These are phyloP conservation scores for Plasmodium malariae DNA, from an alignment of 169 alveolate genomes.

Conservation along the genomic window DNA sequence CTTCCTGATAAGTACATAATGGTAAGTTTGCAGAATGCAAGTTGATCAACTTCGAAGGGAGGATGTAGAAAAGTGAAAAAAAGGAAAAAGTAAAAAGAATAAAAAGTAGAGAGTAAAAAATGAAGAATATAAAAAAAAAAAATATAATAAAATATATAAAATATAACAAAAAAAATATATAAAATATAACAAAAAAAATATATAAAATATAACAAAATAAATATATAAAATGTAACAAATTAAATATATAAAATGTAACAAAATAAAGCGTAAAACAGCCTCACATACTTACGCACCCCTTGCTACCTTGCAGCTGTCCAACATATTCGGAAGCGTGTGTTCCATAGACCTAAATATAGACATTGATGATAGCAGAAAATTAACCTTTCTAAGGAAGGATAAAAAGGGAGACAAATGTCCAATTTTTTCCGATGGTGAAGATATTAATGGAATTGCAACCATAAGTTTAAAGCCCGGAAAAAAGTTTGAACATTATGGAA, in stretches of 20 bases:
- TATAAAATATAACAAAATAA: no score
- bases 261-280: no score
- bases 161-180: no score
- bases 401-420: slow-evolving; percentile 89
- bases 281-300: no score
- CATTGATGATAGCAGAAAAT: slow-evolving; percentile 82
- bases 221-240: no score
- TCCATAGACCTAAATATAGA: slow-evolving; percentile 83
- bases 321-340: slow-evolving; percentile 85
- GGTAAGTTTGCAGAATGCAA: no score
- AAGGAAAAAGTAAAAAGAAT: not conserved
- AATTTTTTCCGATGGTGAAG: slow-evolving; percentile 92
- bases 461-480: slow-evolving; percentile 94
- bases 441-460: slow-evolving; percentile 93
- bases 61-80: not conserved
- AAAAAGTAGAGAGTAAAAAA: not conserved
- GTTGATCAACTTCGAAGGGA: no score
- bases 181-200: no score
- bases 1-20: not conserved
- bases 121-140: not conserved
- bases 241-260: no score
- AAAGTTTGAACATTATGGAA: slow-evolving; percentile 98
- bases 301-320: slow-evolving; percentile 79
- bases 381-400: slow-evolving; percentile 81
- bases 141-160: no score